Evolutionary conservation across 306 rosid genomes (phyloP), one percentile per base, ranked within the genome.

Genomic region (Prunus dulcis): DNA sequence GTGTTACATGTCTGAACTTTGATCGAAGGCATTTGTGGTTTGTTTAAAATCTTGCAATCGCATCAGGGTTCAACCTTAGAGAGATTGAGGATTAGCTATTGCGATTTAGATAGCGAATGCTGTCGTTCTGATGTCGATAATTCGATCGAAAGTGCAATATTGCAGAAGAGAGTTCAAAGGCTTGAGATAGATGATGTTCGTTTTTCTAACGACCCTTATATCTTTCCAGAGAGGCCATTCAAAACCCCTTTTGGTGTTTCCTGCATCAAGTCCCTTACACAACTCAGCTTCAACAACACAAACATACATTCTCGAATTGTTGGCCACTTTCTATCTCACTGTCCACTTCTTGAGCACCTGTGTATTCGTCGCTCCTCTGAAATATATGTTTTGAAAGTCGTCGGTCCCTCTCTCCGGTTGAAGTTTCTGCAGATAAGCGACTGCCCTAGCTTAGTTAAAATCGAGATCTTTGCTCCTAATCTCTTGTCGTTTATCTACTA

Each of bases 301-400:
- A 3, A n/a, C 6, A 38, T 19, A 64, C 9, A 23, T 19, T 14
- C 14, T 64, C 6, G 9, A 34, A 4, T 64, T 38, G 69, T 64
- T 18, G 50, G 20, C 25, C 49, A 18, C 6, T 19, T 34, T 64
- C 25, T 64, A 64, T 64, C 69, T 47, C 20, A 64, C 69, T 15
- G 46, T 45, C 69, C 9, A 14, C 27, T 34, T 28, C 69, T 64
- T 64, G 69, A 64, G 23, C 69, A 64, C 69, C 69, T 64, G 12
- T 17, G 69, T 64, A 19, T 64, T 34, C 34, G 14, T 38, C 15
- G 23, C 27, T 64, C 50, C 22, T 1, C 6, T 6, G 30, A 58
- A 7, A 12, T 23, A 10, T 20, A 6, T 9, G 9, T 3, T 18
- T 34, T 64, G 50, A 9, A 34, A 3, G 49, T 19, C 19, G 38